Evolutionary conservation across 495 filamentous ascomycete genomes (phyloP).

Genomic region (Penicillium silybi): DNA sequence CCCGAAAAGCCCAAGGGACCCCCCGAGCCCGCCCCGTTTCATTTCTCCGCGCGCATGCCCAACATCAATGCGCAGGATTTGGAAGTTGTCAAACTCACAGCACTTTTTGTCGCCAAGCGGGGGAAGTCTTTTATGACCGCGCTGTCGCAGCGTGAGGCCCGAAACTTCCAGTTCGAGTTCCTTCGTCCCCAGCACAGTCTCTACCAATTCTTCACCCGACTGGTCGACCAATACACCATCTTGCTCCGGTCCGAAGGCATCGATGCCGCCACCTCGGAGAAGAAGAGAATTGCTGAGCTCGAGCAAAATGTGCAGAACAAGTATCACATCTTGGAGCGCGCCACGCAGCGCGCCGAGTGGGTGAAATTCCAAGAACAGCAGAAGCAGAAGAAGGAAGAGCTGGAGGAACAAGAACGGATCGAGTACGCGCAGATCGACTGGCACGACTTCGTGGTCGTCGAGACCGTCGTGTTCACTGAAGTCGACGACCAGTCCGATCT

Average conservation of each 20-base stretch:
- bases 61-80: slow-evolving; percentile 94
- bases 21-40: slow-evolving; percentile 79
- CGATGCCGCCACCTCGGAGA: slow-evolving; percentile 63
- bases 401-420: slow-evolving; percentile 77
- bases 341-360: slow-evolving; percentile 83
- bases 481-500: slow-evolving; percentile 81
- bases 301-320: slow-evolving; percentile 74
- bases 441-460: slow-evolving; percentile 96
- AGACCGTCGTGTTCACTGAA: slow-evolving; percentile 92
- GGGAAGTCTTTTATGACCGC: slow-evolving; percentile 87
- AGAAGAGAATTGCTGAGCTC: slow-evolving; percentile 68
- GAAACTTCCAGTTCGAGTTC: slow-evolving; percentile 97
- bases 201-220: slow-evolving; percentile 86
- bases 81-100: slow-evolving; percentile 86
- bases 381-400: slow-evolving; percentile 84
- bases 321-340: slow-evolving; percentile 73
- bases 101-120: slow-evolving; percentile 84
- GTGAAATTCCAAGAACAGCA: slow-evolving; percentile 78
- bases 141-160: slow-evolving; percentile 78
- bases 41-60: slow-evolving; percentile 95
- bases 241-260: slow-evolving; percentile 65
- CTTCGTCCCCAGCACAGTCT: slow-evolving; percentile 91
- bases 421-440: slow-evolving; percentile 93
- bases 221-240: slow-evolving; percentile 92
- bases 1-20: slow-evolving; percentile 74